Evolutionary conservation across 148 eudicot species (phyloP), one percentile per base, ranked within the genome.

Genomic region (Fagopyrum homotropicum): DNA sequence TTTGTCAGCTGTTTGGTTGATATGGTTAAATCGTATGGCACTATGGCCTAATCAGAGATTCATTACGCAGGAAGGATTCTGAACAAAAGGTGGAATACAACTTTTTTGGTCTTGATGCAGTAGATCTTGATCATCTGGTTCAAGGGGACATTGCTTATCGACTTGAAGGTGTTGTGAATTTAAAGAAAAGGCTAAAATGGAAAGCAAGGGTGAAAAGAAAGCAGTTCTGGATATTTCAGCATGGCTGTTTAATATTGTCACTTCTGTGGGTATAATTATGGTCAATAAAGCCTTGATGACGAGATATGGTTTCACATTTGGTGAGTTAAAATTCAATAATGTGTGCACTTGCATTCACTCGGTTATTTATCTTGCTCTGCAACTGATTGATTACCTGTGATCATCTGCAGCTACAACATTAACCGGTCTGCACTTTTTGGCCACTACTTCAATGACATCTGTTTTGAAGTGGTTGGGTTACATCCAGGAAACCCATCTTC

Each of bases 211-310:
- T 45, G 85, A 82, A 19, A 48, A 68, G 61, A 88, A 88, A 77
- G 84, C 79, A 45, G 71, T 71, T 35, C 51, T 78, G 56, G 88
- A 88, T 64, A 54, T 45, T 5, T 87, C 85, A 2, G 85, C 88
- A 44, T 88, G 91, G 91, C 8, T 55, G 64, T 88, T 88, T 75
- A 88, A 88, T 73, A 78, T 88, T 17, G 87, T 88, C 76, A 83
- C 91, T 64, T 88, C 91, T 51, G 88, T 88, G 55, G 91, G 91
- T 61, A 88, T 88, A 73, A 88, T 88, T 45, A 83, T 88, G 51
- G 88, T 82, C 61, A 88, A 88, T 60, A 88, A 88, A 78, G 85
- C 91, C 40, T 79, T 88, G 75, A 85, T 88, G 91, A 82, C 88
- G 45, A 80, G 75, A 45, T 88, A 85, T 76, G 91, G 91, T 54